Evolutionary conservation across 2,329 filamentous ascomycete species (phyloP).

Genomic region (Dactylonectria estremocensis): DNA sequence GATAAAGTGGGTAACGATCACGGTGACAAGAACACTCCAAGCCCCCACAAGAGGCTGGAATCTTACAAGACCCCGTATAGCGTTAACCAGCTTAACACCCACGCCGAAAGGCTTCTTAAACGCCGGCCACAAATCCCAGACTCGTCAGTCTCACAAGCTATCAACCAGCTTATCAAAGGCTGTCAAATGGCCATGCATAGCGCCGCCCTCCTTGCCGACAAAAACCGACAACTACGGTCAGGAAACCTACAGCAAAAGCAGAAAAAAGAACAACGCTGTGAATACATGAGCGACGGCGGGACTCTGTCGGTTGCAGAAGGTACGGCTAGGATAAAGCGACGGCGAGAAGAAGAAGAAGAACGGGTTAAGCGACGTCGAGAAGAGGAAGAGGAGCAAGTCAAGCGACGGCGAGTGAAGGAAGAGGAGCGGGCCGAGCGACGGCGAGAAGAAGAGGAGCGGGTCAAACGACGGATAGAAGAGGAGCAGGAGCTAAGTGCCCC

Average conservation of each 20-base stretch:
- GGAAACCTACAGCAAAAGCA: constrained; percentile 8
- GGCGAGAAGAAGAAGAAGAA: constrained; percentile 8
- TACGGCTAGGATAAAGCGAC: constrained; percentile 6
- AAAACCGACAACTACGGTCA: constrained; percentile 7
- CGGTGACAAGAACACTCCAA: constrained; percentile 4
- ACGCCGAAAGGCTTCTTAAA: constrained; percentile 3
- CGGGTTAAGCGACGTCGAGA: constrained; percentile 3
- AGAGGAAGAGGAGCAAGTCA: background rate
- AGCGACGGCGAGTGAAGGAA: constrained; percentile 6
- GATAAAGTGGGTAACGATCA: constrained; percentile 4
- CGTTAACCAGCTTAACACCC: constrained; percentile 1
- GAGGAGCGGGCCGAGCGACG: background rate
- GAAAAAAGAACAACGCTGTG: constrained; percentile 6
- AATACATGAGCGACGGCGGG: constrained; percentile 1
- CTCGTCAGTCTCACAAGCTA: constrained; percentile 7
- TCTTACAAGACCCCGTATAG: constrained; percentile 5
- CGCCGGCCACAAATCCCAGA: constrained; percentile 10
- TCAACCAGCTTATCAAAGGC: constrained; percentile 5
- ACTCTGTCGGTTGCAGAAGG: constrained; percentile 4
- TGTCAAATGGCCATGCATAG: constrained; percentile 6
- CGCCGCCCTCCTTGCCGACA: constrained; percentile 1
- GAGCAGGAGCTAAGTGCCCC: constrained; percentile 4
- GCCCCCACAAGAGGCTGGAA: constrained; percentile 7
- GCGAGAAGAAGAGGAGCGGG: background rate
- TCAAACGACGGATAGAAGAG: background rate